Evolutionary conservation across 768 basidiomycete genomes (phyloP).

Genomic region (Mycena indigotica): DNA sequence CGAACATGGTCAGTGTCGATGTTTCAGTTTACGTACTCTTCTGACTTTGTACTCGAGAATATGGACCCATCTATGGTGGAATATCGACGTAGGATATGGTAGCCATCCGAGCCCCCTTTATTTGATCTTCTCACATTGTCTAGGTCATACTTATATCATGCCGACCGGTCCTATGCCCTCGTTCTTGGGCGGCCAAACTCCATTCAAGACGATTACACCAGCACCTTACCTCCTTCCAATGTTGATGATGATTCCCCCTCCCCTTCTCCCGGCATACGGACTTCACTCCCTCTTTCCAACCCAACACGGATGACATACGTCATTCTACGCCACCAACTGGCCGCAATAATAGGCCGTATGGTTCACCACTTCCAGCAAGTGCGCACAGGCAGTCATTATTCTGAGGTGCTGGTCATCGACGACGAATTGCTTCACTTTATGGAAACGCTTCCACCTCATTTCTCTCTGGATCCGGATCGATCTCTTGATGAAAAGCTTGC

Average conservation of each 20-base stretch:
- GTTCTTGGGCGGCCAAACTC: slow-evolving; percentile 89
- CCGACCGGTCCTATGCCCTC: slow-evolving; percentile 89
- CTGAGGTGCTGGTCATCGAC: slow-evolving; percentile 79
- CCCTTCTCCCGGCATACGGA: slow-evolving; percentile 43
- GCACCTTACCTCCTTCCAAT: slow-evolving; percentile 75
- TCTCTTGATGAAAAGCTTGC: slow-evolving; percentile 67
- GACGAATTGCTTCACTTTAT: slow-evolving; percentile 83
- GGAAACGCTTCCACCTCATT: slow-evolving; percentile 76
- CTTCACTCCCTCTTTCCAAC: slow-evolving; percentile 58
- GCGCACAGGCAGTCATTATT: slow-evolving; percentile 73
- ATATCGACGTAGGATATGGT: slow-evolving; percentile 91
- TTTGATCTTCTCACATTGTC: slow-evolving; percentile 7
- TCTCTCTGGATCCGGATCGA: slow-evolving; percentile 72
- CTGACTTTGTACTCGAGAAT: slow-evolving; percentile 44
- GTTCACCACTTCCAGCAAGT: slow-evolving; percentile 94
- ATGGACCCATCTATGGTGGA: slow-evolving; percentile 79
- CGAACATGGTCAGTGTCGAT: slow-evolving; percentile 65
- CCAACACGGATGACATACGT: slow-evolving; percentile 89
- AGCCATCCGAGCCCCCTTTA: slow-evolving; percentile 16
- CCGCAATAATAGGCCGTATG: slow-evolving; percentile 84
- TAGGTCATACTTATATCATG: slow-evolving; percentile 91
- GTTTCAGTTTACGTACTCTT: not conserved
- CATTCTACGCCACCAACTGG: slow-evolving; percentile 81
- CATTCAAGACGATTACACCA: slow-evolving; percentile 88
- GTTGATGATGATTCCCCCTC: slow-evolving; percentile 56